Percentiles rank a stretch among this genome's conserved stretches.
Conservation (phyloP, 2,329 filamentous ascomycete species). For the Penicillium occitanis region DNA sequence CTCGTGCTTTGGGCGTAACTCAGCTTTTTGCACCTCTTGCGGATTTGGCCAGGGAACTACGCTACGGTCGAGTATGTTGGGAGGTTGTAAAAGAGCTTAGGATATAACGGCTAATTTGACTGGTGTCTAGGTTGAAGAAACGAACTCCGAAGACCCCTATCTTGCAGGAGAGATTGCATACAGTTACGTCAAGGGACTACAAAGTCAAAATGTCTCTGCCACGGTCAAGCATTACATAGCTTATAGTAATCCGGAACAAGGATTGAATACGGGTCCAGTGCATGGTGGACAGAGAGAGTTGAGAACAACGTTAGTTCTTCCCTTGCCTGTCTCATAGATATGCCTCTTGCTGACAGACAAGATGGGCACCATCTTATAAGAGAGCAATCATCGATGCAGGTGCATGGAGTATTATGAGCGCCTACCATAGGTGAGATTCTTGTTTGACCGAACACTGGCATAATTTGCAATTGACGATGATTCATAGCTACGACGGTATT, state of each 20-base stretch:
- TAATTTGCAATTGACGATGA: background rate
- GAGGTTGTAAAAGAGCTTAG: background rate
- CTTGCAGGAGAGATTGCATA: slow-evolving; percentile 69
- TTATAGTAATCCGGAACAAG: slow-evolving; percentile 68
- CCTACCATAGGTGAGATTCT: slow-evolving; percentile 60
- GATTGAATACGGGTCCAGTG: slow-evolving; percentile 65
- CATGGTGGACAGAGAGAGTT: slow-evolving; percentile 58
- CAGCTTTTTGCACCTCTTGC: slow-evolving; percentile 71
- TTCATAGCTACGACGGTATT: slow-evolving; percentile 62
- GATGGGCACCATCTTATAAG: slow-evolving; percentile 61
- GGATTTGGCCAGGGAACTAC: slow-evolving; percentile 68
- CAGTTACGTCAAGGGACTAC: slow-evolving; percentile 60
- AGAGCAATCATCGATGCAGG: slow-evolving; percentile 68
- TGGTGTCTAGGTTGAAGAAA: slow-evolving; percentile 60
- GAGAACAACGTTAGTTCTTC: slow-evolving; percentile 55
- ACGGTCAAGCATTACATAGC: slow-evolving; percentile 76
- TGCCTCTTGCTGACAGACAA: slow-evolving; percentile 20
- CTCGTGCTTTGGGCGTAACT: slow-evolving; percentile 66
- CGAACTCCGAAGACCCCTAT: slow-evolving; percentile 67
- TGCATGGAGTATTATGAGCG: slow-evolving; percentile 69
- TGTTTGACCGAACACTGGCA: background rate
- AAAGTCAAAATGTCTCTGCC: slow-evolving; percentile 64
- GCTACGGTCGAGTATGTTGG: slow-evolving; percentile 60
- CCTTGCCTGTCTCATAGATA: background rate
- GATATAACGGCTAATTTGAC: background rate